Percentiles rank a stretch among this genome's conserved stretches.
Evolutionary conservation across 352 stramenopile species (phyloP).

Genomic region (Detonula confervacea): DNA sequence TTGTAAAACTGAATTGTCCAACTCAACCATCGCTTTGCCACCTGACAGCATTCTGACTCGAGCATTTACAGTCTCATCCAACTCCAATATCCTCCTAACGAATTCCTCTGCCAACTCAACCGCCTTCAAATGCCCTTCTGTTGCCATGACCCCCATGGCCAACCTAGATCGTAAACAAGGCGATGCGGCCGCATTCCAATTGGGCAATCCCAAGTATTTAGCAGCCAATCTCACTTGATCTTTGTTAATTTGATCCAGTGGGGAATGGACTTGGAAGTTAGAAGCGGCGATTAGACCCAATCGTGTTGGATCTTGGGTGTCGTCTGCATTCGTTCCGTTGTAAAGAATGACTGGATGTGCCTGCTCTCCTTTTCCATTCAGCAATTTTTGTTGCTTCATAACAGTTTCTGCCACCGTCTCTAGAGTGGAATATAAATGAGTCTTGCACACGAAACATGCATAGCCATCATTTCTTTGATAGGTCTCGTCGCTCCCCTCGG

Average conservation of each 20-base stretch:
- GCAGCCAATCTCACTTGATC: constrained; percentile 85
- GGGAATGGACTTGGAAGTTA: constrained; percentile 93
- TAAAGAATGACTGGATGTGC: constrained; percentile 86
- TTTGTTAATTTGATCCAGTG: constrained; percentile 91
- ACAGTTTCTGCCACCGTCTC: constrained; percentile 85
- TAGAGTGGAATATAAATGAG: constrained; percentile 94
- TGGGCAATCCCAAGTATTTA: constrained; percentile 91
- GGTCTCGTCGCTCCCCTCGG: constrained; percentile 86
- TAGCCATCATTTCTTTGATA: constrained; percentile 95
- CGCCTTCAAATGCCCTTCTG: constrained; percentile 80
- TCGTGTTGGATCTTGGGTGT: constrained; percentile 92
- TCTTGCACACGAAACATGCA: constrained; percentile 97
- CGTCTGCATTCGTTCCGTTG: constrained; percentile 97
- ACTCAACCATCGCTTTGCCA: constrained; percentile 75
- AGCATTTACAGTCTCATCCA: constrained; percentile 65
- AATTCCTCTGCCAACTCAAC: constrained; percentile 82
- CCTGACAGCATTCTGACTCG: constrained; percentile 70
- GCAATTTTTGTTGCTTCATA: constrained; percentile 24
- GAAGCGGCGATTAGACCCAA: constrained; percentile 91
- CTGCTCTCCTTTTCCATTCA: not conserved
- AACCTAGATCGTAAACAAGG: constrained; percentile 95
- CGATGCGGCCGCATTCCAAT: constrained; percentile 95
- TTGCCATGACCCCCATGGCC: constrained; percentile 93
- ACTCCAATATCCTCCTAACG: constrained; percentile 56
- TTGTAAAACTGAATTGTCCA: constrained; percentile 55